A percentile compares a stretch with the other conserved stretches of the same genome.
These are phyloP conservation scores for Dacryopinax primogenitus DNA, from an alignment of 768 basidiomycete species.

Conservation along the genomic window DNA sequence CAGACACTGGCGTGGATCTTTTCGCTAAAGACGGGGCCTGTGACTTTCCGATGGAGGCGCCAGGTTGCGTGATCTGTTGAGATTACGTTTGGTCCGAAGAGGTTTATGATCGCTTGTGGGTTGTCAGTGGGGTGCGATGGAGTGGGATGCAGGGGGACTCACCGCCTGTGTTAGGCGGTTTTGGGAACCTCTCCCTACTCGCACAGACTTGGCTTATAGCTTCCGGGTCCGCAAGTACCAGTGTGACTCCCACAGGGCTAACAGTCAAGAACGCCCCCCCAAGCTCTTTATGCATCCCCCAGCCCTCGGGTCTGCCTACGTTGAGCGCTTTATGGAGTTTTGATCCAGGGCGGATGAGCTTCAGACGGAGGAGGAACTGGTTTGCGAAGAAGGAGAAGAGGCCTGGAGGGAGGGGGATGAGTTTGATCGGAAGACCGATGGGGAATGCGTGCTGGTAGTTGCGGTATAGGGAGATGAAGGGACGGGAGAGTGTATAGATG, in stretches of 20 bases:
- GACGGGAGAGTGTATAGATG: slow-evolving; percentile 1
- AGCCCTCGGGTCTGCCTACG: slow-evolving; percentile 12
- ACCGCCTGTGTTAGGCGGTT: slow-evolving; percentile 13
- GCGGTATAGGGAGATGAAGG: neutral
- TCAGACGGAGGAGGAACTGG: neutral
- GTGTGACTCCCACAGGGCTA: neutral
- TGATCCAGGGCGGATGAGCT: neutral
- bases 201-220: slow-evolving; percentile 3
- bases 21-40: slow-evolving; percentile 8
- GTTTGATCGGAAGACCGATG: slow-evolving; percentile 11
- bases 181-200: slow-evolving; percentile 4
- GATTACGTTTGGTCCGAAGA: slow-evolving; percentile 13
- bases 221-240: slow-evolving; percentile 9
- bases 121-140: neutral
- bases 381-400: slow-evolving; percentile 11
- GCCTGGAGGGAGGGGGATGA: slow-evolving; percentile 12
- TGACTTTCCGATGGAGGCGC: slow-evolving; percentile 11
- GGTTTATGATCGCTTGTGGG: slow-evolving; percentile 11
- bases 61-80: slow-evolving; percentile 10
- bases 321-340: slow-evolving; percentile 8
- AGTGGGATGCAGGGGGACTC: neutral
- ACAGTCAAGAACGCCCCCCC: slow-evolving; percentile 11
- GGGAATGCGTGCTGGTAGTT: slow-evolving; percentile 5
- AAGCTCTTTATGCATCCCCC: slow-evolving; percentile 10
- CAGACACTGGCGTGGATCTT: slow-evolving; percentile 10